These are phyloP conservation scores for Brassica hybrid DNA, from an alignment of 441 rosid species.

Conservation along the genomic window DNA sequence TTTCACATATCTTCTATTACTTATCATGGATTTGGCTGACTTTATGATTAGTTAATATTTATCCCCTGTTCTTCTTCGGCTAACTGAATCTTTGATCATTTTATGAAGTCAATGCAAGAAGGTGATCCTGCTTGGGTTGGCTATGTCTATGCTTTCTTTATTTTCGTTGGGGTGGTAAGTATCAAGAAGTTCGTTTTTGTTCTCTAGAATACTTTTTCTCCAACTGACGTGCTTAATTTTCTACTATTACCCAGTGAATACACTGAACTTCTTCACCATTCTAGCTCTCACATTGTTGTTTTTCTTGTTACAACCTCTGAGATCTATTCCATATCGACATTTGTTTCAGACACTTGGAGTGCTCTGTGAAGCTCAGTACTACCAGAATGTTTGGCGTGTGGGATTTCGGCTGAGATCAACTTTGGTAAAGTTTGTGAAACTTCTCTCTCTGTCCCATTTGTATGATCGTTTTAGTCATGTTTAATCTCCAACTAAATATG, in stretches of 20 bases:
- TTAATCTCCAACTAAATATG: conserved; percentile 32
- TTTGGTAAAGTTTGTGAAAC: conserved; percentile 56
- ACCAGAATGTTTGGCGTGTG: conserved; percentile 82
- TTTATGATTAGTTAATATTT: background rate
- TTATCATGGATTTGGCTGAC: too few species aligned
- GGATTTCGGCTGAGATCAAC: conserved; percentile 92
- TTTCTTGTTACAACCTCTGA: conserved; percentile 10
- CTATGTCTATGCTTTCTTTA: conserved; percentile 79
- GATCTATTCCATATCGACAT: conserved; percentile 20
- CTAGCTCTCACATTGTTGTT: background rate
- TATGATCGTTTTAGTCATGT: conserved; percentile 14
- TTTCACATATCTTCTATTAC: background rate
- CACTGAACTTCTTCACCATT: background rate
- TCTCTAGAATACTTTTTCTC: conserved; percentile 3
- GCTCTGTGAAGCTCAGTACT: conserved; percentile 84
- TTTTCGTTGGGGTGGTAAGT: conserved; percentile 87
- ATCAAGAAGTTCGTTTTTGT: background rate
- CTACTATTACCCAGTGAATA: background rate
- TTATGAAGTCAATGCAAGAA: conserved; percentile 91
- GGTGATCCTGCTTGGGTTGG: conserved; percentile 97
- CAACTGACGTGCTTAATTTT: background rate
- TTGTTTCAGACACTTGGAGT: conserved; percentile 74
- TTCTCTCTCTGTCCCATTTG: background rate
- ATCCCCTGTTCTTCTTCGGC: conserved; percentile 2
- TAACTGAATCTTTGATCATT: conserved; percentile 14